Percentiles rank a stretch among this genome's conserved stretches.
Evolutionary conservation across 2,329 filamentous ascomycete species (phyloP).

Genomic region (Triangularia verruculosa): DNA sequence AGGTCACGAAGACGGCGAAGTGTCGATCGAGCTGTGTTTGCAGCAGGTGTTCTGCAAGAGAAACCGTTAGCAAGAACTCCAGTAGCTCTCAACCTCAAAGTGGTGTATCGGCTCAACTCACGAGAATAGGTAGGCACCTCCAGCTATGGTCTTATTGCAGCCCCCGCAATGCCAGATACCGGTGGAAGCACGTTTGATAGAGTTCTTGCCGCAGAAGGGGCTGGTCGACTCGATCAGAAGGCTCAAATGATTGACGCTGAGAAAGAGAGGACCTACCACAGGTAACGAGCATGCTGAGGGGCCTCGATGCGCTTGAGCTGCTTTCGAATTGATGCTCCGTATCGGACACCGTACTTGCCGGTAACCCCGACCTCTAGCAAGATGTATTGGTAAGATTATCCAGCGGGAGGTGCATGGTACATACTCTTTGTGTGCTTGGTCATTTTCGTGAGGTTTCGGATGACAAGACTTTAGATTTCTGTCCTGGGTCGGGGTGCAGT

Average conservation of each 20-base stretch:
- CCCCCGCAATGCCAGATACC: slow-evolving; percentile 16
- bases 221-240: slow-evolving; percentile 1
- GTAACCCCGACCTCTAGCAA: slow-evolving; percentile 18
- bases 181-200: slow-evolving; percentile 11
- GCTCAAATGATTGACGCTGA: not conserved
- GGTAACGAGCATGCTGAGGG: slow-evolving; percentile 14
- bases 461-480: not conserved
- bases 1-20: slow-evolving; percentile 17
- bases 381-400: not conserved
- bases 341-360: slow-evolving; percentile 18
- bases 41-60: slow-evolving; percentile 14
- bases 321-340: slow-evolving; percentile 18
- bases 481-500: too few relatives aligned
- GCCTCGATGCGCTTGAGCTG: slow-evolving; percentile 17
- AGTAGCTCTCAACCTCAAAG: not conserved
- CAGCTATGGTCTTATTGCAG: slow-evolving; percentile 13
- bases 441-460: slow-evolving; percentile 4
- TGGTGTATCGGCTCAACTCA: slow-evolving; percentile 1
- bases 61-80: not conserved
- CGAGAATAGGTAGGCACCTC: slow-evolving; percentile 15
- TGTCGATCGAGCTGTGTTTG: slow-evolving; percentile 8
- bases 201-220: slow-evolving; percentile 15
- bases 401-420: not conserved
- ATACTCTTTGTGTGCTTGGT: slow-evolving; percentile 17
- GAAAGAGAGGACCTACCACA: slow-evolving; percentile 5